Conservation (phyloP, 179 eudicot genomes). For the Actinidia arguta region DNA sequence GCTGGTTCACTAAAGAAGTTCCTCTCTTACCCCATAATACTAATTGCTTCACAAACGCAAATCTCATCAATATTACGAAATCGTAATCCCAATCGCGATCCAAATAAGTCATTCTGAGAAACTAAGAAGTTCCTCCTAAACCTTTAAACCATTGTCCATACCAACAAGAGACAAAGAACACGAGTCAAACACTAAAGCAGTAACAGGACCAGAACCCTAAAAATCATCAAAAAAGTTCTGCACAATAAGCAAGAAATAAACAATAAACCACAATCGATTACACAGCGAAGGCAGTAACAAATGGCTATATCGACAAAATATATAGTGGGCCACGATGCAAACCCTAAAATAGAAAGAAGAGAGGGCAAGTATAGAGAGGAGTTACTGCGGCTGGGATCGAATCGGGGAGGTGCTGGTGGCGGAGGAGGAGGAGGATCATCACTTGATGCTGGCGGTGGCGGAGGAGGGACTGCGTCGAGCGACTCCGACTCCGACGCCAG, state of each 20-base stretch:
- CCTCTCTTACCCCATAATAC: neutral
- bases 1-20: no score
- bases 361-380: neutral
- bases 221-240: neutral
- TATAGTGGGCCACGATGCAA: neutral
- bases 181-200: neutral
- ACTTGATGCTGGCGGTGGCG: constrained; percentile 1
- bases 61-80: neutral
- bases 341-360: neutral
- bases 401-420: constrained; percentile 3
- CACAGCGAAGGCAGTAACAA: neutral
- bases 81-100: neutral
- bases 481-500: neutral
- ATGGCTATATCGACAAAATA: no score
- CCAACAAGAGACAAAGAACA: neutral
- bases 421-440: constrained; percentile 23
- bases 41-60: no score
- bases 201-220: neutral
- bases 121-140: neutral
- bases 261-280: neutral
- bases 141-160: neutral
- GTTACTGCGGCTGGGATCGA: constrained; percentile 31
- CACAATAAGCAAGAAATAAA: no score
- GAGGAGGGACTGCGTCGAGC: neutral
- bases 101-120: no score